These are phyloP conservation scores for Ceratocystis variospora DNA, from an alignment of 2,329 filamentous ascomycete genomes.

Conservation along the genomic window DNA sequence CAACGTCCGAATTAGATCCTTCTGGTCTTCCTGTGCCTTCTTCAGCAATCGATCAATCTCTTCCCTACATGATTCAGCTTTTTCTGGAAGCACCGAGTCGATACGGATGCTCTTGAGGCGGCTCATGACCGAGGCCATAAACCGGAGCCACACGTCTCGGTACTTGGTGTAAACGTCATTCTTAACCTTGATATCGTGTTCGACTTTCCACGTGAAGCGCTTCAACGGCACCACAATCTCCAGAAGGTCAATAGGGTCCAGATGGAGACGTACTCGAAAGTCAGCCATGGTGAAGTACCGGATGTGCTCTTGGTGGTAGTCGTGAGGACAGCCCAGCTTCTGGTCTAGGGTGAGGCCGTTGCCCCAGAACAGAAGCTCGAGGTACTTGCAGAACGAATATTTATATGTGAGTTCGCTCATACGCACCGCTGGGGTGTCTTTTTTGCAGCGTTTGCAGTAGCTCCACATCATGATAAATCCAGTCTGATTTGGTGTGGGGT, in stretches of 20 bases:
- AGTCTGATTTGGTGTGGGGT: slow-evolving; percentile 33
- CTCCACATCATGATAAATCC: slow-evolving; percentile 92
- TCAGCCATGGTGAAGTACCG: slow-evolving; percentile 85
- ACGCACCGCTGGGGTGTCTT: slow-evolving; percentile 73
- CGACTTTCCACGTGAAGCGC: slow-evolving; percentile 93
- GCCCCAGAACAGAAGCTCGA: slow-evolving; percentile 97
- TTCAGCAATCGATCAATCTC: slow-evolving; percentile 68
- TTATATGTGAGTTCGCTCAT: slow-evolving; percentile 96
- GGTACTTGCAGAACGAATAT: slow-evolving; percentile 95
- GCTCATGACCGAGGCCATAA: slow-evolving; percentile 74
- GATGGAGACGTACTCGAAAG: slow-evolving; percentile 75
- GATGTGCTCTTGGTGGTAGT: slow-evolving; percentile 82
- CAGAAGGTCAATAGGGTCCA: slow-evolving; percentile 80
- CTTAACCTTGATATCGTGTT: slow-evolving; percentile 80
- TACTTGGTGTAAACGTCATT: slow-evolving; percentile 78
- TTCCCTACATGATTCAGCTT: slow-evolving; percentile 63
- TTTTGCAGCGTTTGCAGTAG: slow-evolving; percentile 79
- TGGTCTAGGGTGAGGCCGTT: slow-evolving; percentile 61
- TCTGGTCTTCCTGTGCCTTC: slow-evolving; percentile 72
- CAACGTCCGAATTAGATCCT: slow-evolving; percentile 57
- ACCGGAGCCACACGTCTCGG: slow-evolving; percentile 69
- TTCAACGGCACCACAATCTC: slow-evolving; percentile 88
- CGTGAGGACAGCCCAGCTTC: slow-evolving; percentile 64
- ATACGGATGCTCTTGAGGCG: slow-evolving; percentile 80
- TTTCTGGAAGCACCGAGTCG: slow-evolving; percentile 79